Percentiles rank a stretch among this genome's conserved stretches.
Evolutionary conservation across 2,329 filamentous ascomycete species (phyloP).

Genomic region (Aspergillus sp.): DNA sequence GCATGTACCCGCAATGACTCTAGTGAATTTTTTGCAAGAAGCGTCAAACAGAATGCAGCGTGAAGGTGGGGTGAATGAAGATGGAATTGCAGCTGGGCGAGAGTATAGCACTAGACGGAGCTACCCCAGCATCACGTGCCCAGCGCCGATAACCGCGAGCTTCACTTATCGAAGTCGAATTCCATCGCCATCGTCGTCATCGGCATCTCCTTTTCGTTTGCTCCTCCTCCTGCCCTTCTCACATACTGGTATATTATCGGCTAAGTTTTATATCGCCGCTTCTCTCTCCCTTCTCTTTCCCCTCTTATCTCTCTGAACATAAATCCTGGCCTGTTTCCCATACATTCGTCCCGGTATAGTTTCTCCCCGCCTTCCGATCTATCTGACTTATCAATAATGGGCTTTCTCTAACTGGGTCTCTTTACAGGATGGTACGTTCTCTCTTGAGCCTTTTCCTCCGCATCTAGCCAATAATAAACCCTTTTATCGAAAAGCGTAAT

Average conservation of each 20-base stretch:
- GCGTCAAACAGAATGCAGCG: too few species aligned
- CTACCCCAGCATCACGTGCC: slow-evolving; percentile 8
- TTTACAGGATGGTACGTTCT: slow-evolving; percentile 15
- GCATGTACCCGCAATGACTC: too few species aligned
- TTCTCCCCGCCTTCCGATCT: slow-evolving; percentile 4
- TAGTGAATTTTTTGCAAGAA: too few species aligned
- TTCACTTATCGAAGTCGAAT: neutral
- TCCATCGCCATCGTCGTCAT: neutral
- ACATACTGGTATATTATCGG: neutral
- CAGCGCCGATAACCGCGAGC: neutral
- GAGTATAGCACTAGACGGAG: neutral
- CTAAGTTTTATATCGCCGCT: neutral
- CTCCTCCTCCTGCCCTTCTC: neutral
- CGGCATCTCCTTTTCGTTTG: slow-evolving; percentile 2
- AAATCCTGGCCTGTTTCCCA: neutral
- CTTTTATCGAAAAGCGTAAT: neutral
- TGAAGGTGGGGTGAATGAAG: too few species aligned
- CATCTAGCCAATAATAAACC: neutral
- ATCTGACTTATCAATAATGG: neutral
- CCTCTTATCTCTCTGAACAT: neutral
- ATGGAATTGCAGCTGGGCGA: too few species aligned
- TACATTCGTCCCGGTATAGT: slow-evolving; percentile 8
- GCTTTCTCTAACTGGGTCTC: slow-evolving; percentile 3
- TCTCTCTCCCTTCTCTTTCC: neutral
- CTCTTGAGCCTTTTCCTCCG: neutral